Evolutionary conservation across 371 early-diverging fungal species (phyloP).

Genomic region (Syncephalis fuscata): DNA sequence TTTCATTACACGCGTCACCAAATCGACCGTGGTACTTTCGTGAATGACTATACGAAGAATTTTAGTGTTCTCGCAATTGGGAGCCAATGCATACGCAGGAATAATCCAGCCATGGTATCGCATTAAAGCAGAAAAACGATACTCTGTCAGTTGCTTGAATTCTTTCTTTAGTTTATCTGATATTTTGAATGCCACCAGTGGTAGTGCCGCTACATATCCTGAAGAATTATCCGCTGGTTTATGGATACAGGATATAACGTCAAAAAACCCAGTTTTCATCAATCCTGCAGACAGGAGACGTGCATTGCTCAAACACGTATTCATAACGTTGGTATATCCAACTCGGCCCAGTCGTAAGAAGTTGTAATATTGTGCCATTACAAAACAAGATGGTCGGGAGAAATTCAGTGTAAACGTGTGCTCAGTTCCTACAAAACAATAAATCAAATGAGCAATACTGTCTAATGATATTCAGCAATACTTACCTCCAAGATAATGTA

Average conservation of each 20-base stretch:
- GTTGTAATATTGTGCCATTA: conserved; percentile 52
- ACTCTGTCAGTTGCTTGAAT: conserved; percentile 9
- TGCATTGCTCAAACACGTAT: conserved; percentile 24
- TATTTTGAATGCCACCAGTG: conserved; percentile 46
- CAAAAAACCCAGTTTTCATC: conserved; percentile 32
- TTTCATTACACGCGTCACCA: not conserved
- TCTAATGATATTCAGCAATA: no score
- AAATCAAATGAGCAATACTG: no score
- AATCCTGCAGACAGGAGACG: conserved; percentile 29
- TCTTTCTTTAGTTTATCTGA: conserved; percentile 8
- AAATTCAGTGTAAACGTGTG: conserved; percentile 51
- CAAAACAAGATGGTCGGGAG: conserved; percentile 34
- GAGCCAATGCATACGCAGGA: conserved; percentile 34
- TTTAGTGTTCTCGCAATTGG: conserved; percentile 21
- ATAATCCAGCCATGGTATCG: conserved; percentile 42
- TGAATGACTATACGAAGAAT: conserved; percentile 34
- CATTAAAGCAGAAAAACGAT: conserved; percentile 24
- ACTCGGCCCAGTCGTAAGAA: conserved; percentile 40
- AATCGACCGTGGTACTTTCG: conserved; percentile 21
- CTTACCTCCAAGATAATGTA: conserved; percentile 44
- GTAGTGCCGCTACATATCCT: conserved; percentile 25
- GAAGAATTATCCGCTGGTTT: conserved; percentile 8
- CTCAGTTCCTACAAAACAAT: conserved; percentile 1
- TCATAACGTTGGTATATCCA: conserved; percentile 35
- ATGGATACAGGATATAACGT: conserved; percentile 26